phyloP scores from a whole-genome alignment of 2,329 filamentous ascomycete genomes.

The Aspergillus hortae region DNA sequence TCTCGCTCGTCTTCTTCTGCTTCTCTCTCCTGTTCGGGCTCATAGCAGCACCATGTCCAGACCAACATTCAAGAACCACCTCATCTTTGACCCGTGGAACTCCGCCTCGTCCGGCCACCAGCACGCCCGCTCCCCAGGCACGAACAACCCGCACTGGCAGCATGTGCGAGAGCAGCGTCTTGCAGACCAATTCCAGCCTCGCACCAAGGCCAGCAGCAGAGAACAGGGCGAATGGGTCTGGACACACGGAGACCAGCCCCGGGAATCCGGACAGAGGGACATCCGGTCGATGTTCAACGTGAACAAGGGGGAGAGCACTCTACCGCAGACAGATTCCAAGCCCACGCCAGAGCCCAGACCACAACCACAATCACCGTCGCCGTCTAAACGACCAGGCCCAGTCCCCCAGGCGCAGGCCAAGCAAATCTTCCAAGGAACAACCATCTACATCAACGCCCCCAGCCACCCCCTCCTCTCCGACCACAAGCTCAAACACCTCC shows the following conservation, averaged over 20 bases:
- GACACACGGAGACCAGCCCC: constrained; percentile 1
- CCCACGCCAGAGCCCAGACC: too few species aligned
- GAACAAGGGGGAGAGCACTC: constrained; percentile 5
- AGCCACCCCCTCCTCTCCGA: constrained; percentile 79
- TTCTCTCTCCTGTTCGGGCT: not conserved
- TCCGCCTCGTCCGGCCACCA: constrained; percentile 75
- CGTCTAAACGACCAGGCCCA: not conserved
- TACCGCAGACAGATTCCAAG: too few species aligned
- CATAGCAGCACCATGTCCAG: not conserved
- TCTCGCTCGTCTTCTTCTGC: not conserved
- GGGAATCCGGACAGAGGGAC: constrained; percentile 28
- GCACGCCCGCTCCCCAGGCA: constrained; percentile 63
- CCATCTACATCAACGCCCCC: constrained; percentile 83
- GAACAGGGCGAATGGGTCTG: constrained; percentile 31
- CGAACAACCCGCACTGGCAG: constrained; percentile 64
- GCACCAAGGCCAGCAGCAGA: constrained; percentile 43
- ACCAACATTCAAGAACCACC: constrained; percentile 20
- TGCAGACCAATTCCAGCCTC: constrained; percentile 57
- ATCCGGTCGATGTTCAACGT: constrained; percentile 35
- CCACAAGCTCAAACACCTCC: constrained; percentile 75
- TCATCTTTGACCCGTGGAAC: constrained; percentile 51
- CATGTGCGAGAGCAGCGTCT: constrained; percentile 67
- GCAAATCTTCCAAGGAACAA: constrained; percentile 66
- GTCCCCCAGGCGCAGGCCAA: constrained; percentile 9
- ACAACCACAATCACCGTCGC: not conserved